These are phyloP conservation scores for Cutaneotrichosporon sp. DNA, from an alignment of 1,284 basidiomycete genomes.

Conservation along the genomic window DNA sequence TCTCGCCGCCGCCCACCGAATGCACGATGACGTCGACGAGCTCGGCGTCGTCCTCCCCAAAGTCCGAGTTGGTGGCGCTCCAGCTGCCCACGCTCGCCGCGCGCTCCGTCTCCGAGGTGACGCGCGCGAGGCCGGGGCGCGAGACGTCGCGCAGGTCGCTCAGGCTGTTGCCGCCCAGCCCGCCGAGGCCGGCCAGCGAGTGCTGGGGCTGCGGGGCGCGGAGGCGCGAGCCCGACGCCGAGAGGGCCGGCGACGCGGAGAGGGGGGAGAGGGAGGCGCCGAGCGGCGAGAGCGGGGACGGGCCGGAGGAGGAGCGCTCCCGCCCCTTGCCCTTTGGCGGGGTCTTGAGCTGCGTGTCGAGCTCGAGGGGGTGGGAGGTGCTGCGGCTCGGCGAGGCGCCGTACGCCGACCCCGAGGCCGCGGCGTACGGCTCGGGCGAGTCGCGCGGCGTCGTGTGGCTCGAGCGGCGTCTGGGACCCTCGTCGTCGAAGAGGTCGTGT, in stretches of 20 bases:
- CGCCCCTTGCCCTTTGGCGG: background rate
- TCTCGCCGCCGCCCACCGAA: constrained; percentile 66
- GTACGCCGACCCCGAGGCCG: constrained; percentile 4
- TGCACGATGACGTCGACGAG: constrained; percentile 56
- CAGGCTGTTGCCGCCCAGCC: background rate
- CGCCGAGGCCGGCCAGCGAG: constrained; percentile 1
- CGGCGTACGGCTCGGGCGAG: background rate
- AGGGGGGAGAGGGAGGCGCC: background rate
- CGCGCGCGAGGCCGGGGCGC: constrained; percentile 39
- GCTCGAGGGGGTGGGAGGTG: constrained; percentile 19
- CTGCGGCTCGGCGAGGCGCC: background rate
- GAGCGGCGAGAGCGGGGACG: constrained; percentile 4
- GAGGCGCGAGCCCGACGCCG: background rate
- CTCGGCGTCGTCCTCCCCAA: constrained; percentile 36
- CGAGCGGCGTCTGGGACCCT: background rate
- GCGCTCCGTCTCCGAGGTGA: constrained; percentile 48
- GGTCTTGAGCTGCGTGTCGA: constrained; percentile 1
- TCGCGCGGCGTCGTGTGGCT: background rate
- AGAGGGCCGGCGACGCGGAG: background rate
- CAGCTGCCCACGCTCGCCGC: constrained; percentile 17
- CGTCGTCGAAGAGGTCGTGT: background rate
- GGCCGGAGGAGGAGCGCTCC: background rate
- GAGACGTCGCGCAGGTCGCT: constrained; percentile 27
- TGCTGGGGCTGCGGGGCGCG: background rate
- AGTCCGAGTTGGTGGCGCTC: constrained; percentile 28